Evolutionary conservation across 2,329 filamentous ascomycete genomes (phyloP).

Genomic region (Metarhizium anisopliae): DNA sequence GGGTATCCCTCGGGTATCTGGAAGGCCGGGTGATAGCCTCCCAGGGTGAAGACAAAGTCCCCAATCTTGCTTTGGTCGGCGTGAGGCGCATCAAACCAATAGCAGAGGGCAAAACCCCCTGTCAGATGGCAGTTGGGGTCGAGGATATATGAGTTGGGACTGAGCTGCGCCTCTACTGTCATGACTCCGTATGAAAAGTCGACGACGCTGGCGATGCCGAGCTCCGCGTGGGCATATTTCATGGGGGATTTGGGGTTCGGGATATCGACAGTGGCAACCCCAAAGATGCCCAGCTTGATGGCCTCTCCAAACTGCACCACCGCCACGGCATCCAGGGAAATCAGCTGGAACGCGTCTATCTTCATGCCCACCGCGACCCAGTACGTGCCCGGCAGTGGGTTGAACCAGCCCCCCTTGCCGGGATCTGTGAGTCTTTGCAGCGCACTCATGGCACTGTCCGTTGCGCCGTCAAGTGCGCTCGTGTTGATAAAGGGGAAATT

Average conservation of each 20-base stretch:
- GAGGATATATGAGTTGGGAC: constrained; percentile 30
- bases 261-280: constrained; percentile 18
- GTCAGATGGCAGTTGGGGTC: constrained; percentile 29
- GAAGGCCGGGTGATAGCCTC: constrained; percentile 34
- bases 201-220: constrained; percentile 24
- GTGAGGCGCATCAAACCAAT: constrained; percentile 24
- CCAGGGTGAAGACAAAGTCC: constrained; percentile 35
- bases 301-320: constrained; percentile 21
- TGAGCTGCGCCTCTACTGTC: constrained; percentile 28
- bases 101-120: constrained; percentile 32
- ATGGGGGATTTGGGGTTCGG: constrained; percentile 11
- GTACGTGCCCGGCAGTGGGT: constrained; percentile 16
- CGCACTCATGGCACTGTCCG: constrained; percentile 1
- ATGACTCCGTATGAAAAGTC: constrained; percentile 27
- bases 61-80: constrained; percentile 18
- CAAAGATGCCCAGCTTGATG: constrained; percentile 26
- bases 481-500: constrained; percentile 13
- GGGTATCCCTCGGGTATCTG: constrained; percentile 25
- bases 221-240: constrained; percentile 26
- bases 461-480: neutral
- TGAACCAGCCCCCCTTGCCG: constrained; percentile 20
- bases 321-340: constrained; percentile 25
- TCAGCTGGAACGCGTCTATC: constrained; percentile 28
- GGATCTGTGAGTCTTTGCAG: constrained; percentile 3
- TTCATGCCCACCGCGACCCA: constrained; percentile 31